Evolutionary conservation across 1,139 yeast species (phyloP), one percentile per base, ranked within the genome.

Genomic region (Candida sp.): DNA sequence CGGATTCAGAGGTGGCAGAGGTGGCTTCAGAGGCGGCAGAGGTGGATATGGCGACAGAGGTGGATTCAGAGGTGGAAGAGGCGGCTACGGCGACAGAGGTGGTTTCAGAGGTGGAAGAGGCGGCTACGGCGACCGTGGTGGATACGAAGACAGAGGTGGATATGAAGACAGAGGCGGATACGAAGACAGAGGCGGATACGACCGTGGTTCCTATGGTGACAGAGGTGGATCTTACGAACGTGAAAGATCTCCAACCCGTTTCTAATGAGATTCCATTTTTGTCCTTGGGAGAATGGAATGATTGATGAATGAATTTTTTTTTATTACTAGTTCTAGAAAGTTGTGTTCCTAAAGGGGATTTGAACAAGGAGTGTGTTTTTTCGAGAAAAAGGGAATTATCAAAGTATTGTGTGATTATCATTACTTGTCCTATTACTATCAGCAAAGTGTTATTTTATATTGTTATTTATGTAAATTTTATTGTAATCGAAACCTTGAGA

Each of bases 241-340:
- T 65, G 82, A 77, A 70, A 76, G 82, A 73, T 75, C 79, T 52
- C 80, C 79, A 64, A 71, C 77, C 52, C 74, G 79, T 66, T 75
- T 72, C 60, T 74, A 70, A 61, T 17, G 17, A 25, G 30, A 38
- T 37, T 9, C 11, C 7, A 33, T 33, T 23, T 35, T 35, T 35
- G 12, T 35, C 22, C 17, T 17, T 17, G 17, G 17, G 17, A 17
- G 17, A 17, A 17, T 17, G 17, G 17, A 17, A 17, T 17, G 17
- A 17, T 17, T 17, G 17, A 17, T 17, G 17, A 17, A 17, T 17
- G 17, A 17, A 6, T 23, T 22, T 35, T 9, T 35, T 23, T 7
- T 35, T 35, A 5, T 37, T 37, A 37, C 27, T 37, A 33, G 12
- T 33, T 33, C 9, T 12, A 33, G 41, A 8, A 37, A 6, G 42